Conservation (phyloP, 75 land plant genomes). For the Sequoiadendron giganteum region DNA sequence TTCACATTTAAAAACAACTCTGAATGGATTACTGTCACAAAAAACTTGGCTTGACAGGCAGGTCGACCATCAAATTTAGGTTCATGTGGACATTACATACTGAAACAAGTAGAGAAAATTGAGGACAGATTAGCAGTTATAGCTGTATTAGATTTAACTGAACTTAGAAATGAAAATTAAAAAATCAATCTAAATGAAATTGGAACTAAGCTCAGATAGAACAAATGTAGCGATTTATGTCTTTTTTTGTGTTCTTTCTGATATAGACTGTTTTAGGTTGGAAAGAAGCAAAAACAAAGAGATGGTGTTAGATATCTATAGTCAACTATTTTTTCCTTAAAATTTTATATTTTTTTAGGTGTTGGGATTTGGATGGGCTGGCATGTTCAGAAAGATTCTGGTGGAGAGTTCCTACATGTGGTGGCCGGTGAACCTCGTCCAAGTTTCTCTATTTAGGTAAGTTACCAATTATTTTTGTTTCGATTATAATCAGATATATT, state of each 20-base stretch:
- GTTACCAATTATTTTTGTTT: not conserved
- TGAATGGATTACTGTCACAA: too few species aligned
- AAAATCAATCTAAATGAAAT: not conserved
- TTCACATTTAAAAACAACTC: too few species aligned
- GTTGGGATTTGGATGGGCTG: conserved; percentile 93
- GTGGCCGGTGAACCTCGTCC: conserved; percentile 76
- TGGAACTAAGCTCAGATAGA: not conserved
- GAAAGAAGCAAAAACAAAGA: too few species aligned
- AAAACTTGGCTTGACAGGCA: too few species aligned
- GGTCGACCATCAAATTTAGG: too few species aligned
- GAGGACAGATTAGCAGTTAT: not conserved
- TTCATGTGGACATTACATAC: not conserved
- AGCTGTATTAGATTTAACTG: not conserved
- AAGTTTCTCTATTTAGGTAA: conserved; percentile 84
- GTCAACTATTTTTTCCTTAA: not conserved
- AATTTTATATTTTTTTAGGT: conserved; percentile 28
- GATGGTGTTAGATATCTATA: not conserved
- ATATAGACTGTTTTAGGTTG: too few species aligned
- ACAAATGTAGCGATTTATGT: not conserved
- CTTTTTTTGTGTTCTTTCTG: not conserved
- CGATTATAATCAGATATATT: not conserved
- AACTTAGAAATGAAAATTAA: too few species aligned
- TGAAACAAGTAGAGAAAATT: not conserved
- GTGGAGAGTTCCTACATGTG: conserved; percentile 84
- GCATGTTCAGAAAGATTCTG: conserved; percentile 59